Base-by-base conservation (phyloP, 2,329 filamentous ascomycete species). In the Parafenestella ontariensis region DNA sequence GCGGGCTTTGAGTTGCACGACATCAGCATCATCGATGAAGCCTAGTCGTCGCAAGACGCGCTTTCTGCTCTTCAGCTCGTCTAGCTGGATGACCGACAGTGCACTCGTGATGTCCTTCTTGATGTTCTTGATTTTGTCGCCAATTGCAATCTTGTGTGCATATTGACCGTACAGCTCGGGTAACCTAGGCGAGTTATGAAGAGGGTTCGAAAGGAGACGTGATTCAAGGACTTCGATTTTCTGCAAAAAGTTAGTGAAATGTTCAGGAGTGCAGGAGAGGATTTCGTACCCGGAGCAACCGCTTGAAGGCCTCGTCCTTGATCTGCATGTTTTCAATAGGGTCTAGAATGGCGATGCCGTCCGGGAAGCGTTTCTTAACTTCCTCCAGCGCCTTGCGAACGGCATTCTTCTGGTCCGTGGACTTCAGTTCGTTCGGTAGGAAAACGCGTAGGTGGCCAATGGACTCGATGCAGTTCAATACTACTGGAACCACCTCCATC, bases 191-290 rank as follows among this genome's bases (percentile, higher is more conserved):
- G 93, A 96, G 56, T 94, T 90, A 76, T 99, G 94, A 15, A 99
- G 83, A 4, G 94, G 92, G 74, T 96, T 98, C 13, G 91, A 86
- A 24, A 98, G 79, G 20, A 99, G 82, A 47, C 91, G 88, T 5
- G 94, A 95, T 77, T 99, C 95, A 1, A 99, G 85, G 10, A 98
- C 91, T 77, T 99, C 95, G 57, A 99, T 97, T 85, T 98, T 98
- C 77, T 92, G 81, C 5, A 9, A 3, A n/a, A 47, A 20, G 50
- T 72, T 57, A 72, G 65, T 15, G 2, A 24, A 15, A 8, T 5
- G 15, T 8, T 18, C 3, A 13, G 1, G 15, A 1, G 1, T 3
- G 18, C 15, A 1, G 29, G 3, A 26, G n/a, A 42, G 2, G 1
- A 13, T 7, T 21, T 69, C 81, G 66, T 78, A 85, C 83, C 66